phyloP scores from a whole-genome alignment of 805 yeast genomes.

The Candida koratica region DNA sequence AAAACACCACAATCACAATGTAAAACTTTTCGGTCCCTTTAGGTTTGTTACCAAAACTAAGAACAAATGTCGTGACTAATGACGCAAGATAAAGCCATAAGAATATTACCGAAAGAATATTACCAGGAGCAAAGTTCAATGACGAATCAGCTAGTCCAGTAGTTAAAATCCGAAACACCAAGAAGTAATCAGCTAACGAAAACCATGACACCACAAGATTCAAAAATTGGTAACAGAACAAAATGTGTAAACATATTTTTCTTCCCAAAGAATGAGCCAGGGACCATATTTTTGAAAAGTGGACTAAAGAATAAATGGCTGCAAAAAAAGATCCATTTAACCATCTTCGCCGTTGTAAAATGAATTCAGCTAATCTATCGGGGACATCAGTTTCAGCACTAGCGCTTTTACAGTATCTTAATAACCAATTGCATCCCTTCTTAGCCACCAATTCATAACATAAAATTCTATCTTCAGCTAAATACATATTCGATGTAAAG shows the following conservation, averaged over 20 bases:
- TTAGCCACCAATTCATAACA: constrained; percentile 65
- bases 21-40: constrained; percentile 56
- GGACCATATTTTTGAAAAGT: constrained; percentile 53
- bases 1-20: constrained; percentile 48
- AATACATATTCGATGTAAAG: constrained; percentile 64
- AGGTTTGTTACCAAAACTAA: constrained; percentile 63
- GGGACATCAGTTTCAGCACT: constrained; percentile 70
- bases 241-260: constrained; percentile 49
- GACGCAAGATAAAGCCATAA: constrained; percentile 55
- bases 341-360: constrained; percentile 66
- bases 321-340: constrained; percentile 69
- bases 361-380: constrained; percentile 56
- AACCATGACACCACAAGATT: constrained; percentile 60
- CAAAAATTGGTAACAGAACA: constrained; percentile 52
- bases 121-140: constrained; percentile 44
- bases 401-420: constrained; percentile 59
- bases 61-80: constrained; percentile 54
- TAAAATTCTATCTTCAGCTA: constrained; percentile 66
- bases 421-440: constrained; percentile 53
- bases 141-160: constrained; percentile 42
- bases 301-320: constrained; percentile 51
- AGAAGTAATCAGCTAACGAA: constrained; percentile 56
- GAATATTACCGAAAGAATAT: constrained; percentile 47
- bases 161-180: constrained; percentile 60
- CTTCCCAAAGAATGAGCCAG: constrained; percentile 51